These are phyloP conservation scores for Choiromyces venosus DNA, from an alignment of 495 filamentous ascomycete genomes.

Conservation along the genomic window DNA sequence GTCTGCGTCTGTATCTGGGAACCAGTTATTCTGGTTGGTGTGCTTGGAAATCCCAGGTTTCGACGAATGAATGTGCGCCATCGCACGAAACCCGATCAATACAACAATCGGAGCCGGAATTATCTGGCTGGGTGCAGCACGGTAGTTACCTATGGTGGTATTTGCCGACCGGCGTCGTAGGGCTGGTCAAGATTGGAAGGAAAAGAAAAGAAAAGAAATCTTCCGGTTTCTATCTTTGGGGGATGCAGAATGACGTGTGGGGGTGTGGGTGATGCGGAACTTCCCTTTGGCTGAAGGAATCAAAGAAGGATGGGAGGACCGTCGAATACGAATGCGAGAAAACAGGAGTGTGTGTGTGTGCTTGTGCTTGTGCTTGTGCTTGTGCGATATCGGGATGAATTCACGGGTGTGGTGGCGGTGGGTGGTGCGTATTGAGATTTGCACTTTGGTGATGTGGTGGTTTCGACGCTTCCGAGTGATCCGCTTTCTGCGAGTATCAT, in stretches of 20 bases:
- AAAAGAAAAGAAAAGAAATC: background rate
- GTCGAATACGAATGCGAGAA: background rate
- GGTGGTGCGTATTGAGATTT: background rate
- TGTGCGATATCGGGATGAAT: background rate
- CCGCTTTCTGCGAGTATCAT: background rate
- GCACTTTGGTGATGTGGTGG: background rate
- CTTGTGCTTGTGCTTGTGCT: background rate
- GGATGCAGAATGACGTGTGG: background rate
- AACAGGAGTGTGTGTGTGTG: background rate
- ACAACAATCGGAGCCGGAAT: background rate
- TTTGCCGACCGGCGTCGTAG: background rate
- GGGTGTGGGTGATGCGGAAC: background rate
- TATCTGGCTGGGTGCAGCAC: background rate
- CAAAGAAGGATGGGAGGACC: background rate
- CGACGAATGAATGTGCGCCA: background rate
- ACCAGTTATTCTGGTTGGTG: background rate
- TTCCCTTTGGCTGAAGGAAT: conserved; percentile 1
- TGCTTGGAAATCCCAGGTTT: background rate
- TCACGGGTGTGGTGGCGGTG: background rate
- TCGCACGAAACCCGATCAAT: background rate
- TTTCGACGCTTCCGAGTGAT: background rate
- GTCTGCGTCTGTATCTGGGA: background rate
- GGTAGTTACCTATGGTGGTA: background rate
- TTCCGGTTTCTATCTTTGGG: background rate
- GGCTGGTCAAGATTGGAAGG: background rate